Base-by-base conservation (phyloP, 2,329 filamentous ascomycete species). In the Incumbomyces lentus region DNA sequence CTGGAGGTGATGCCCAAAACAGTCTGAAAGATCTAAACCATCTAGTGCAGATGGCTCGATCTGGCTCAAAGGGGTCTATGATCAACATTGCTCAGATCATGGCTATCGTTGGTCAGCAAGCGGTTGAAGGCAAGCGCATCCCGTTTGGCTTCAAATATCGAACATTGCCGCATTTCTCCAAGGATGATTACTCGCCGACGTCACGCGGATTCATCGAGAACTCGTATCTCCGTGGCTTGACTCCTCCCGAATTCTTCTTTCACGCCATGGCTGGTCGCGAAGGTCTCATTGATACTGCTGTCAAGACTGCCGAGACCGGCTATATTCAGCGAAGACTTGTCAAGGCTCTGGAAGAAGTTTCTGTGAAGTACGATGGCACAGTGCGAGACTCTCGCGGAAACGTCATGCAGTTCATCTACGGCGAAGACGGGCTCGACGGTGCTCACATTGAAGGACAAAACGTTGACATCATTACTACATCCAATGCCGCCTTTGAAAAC, bases 1-100 rank as follows among this genome's bases (percentile, higher is more conserved):
- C 92, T 61, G 92, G 92, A 81, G 90, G 84, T 17, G 84, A 82
- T 42, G 94, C 92, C 0, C 86, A 93, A 67, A 83, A 87, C 68
- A 88, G 85, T 73, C 70, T 98, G 64, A 95, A 95, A 70, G 87
- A 95, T 67, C 74, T 85, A 59, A 98, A 98, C 75, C 95, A 96
- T 60, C 90, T 90, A 42, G 87, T 94, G 46, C 86, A 88, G 61
- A 99, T 96, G 86, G 88, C 93, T 50, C 81, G 82, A 44, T 95
- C 92, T 49, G 92, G 92, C 60, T 98, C 93, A 57, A 99, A 99
- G 73, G 92, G 92, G 64, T 96, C 92, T 2, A 90, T 87, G 11
- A 96, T 98, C 74, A 99, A 99, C 65, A 96, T 99, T 59, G 95
- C 93, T 13, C 92, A 99, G 68, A 98, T 99, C 92, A 93, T 89